Percentiles rank a stretch among this genome's conserved stretches.
These are phyloP conservation scores for Brassica nigra DNA, from an alignment of 345 rosid genomes.

Conservation along the genomic window DNA sequence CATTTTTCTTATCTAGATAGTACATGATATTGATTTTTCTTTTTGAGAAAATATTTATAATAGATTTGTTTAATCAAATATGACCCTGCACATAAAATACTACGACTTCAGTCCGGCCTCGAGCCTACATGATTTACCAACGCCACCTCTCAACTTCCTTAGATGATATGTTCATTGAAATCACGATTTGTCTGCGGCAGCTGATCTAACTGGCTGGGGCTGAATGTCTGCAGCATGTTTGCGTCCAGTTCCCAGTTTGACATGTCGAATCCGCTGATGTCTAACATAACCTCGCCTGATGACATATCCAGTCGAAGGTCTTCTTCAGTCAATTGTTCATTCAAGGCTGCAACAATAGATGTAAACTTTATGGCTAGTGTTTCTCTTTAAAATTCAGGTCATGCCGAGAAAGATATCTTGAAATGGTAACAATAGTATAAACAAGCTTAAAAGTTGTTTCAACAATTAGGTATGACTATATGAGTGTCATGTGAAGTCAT, in stretches of 20 bases:
- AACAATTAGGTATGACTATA: background rate
- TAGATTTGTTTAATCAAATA: background rate
- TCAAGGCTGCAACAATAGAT: no score
- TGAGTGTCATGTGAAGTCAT: background rate
- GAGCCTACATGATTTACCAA: background rate
- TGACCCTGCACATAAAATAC: background rate
- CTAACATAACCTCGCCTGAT: background rate
- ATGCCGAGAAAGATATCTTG: no score
- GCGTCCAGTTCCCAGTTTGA: background rate
- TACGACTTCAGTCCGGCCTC: background rate
- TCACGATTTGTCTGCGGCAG: background rate
- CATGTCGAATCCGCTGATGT: background rate
- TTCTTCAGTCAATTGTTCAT: background rate
- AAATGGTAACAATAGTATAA: background rate
- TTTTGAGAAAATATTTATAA: background rate
- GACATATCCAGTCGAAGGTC: background rate
- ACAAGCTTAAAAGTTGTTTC: background rate
- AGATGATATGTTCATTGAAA: background rate
- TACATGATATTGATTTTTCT: background rate
- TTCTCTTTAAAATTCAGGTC: no score
- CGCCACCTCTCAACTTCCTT: slow-evolving; percentile 4
- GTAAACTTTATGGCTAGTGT: no score
- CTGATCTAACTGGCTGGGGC: background rate
- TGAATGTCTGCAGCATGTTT: background rate
- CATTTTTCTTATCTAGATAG: background rate